Conservation (phyloP, 202 grass and related monocot species). For the Saccharum hybrid region DNA sequence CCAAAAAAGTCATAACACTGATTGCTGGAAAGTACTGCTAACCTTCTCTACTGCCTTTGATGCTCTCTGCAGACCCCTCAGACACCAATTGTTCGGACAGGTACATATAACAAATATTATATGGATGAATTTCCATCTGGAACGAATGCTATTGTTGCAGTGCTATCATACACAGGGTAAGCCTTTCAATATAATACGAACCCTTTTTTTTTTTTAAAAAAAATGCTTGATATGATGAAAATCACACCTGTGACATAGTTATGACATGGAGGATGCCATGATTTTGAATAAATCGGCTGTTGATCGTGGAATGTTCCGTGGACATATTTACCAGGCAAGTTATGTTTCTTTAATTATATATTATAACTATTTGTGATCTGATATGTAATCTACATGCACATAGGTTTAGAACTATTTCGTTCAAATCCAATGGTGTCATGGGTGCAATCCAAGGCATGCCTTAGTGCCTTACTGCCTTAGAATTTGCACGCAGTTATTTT, state of each 20-base stretch:
- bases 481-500: background rate
- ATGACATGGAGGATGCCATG: conserved; percentile 99
- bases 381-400: conserved; percentile 16
- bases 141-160: conserved; percentile 94
- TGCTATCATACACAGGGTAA: conserved; percentile 90
- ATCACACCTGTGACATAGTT: conserved; percentile 57
- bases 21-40: conserved; percentile 7
- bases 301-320: conserved; percentile 88
- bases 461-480: background rate
- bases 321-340: conserved; percentile 88
- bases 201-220: conserved; percentile 4
- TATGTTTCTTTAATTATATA: conserved; percentile 22
- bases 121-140: conserved; percentile 93
- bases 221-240: conserved; percentile 30
- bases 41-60: conserved; percentile 31
- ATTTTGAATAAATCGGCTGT: conserved; percentile 98
- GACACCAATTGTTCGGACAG: conserved; percentile 81
- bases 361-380: background rate
- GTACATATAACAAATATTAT: conserved; percentile 81
- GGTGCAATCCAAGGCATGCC: background rate
- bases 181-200: conserved; percentile 24
- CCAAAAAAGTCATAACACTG: background rate
- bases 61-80: conserved; percentile 82
- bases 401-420: conserved; percentile 14
- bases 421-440: conserved; percentile 10